A percentile compares a stretch with the other conserved stretches of the same genome.
These are phyloP conservation scores for Trapa bicornis DNA, from an alignment of 345 rosid species.

Conservation along the genomic window DNA sequence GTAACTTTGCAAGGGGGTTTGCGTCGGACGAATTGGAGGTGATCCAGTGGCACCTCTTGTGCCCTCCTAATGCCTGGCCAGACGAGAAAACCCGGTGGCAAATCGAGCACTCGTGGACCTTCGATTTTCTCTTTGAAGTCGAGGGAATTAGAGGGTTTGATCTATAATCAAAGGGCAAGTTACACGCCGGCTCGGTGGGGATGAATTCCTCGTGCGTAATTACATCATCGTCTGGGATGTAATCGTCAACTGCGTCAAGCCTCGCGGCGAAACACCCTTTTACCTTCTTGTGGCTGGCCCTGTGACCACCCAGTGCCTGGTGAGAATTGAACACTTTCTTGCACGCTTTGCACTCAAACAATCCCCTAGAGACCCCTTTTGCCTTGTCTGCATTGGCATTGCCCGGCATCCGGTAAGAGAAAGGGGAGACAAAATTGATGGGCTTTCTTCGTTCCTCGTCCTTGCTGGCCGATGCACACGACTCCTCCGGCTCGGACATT, in stretches of 20 bases:
- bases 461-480: slow-evolving; percentile 58
- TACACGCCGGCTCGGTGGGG: slow-evolving; percentile 20
- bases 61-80: slow-evolving; percentile 95
- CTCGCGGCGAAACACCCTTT: slow-evolving; percentile 92
- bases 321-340: slow-evolving; percentile 96
- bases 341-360: slow-evolving; percentile 93
- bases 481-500: slow-evolving; percentile 43
- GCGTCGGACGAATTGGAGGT: slow-evolving; percentile 55
- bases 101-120: slow-evolving; percentile 84
- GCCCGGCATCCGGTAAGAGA: slow-evolving; percentile 13
- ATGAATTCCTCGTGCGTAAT: slow-evolving; percentile 41
- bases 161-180: slow-evolving; percentile 27
- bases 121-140: slow-evolving; percentile 49
- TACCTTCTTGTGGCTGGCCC: slow-evolving; percentile 99
- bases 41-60: slow-evolving; percentile 96
- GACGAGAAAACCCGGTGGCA: slow-evolving; percentile 87
- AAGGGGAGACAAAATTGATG: slow-evolving; percentile 24
- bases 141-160: slow-evolving; percentile 20
- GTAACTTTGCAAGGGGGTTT: slow-evolving; percentile 38
- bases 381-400: slow-evolving; percentile 22
- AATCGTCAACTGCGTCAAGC: slow-evolving; percentile 28
- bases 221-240: slow-evolving; percentile 28
- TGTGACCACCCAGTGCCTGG: slow-evolving; percentile 97
- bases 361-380: slow-evolving; percentile 28
- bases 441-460: slow-evolving; percentile 41